Conservation (phyloP, 345 rosid species). For the Aurinia saxatilis region DNA sequence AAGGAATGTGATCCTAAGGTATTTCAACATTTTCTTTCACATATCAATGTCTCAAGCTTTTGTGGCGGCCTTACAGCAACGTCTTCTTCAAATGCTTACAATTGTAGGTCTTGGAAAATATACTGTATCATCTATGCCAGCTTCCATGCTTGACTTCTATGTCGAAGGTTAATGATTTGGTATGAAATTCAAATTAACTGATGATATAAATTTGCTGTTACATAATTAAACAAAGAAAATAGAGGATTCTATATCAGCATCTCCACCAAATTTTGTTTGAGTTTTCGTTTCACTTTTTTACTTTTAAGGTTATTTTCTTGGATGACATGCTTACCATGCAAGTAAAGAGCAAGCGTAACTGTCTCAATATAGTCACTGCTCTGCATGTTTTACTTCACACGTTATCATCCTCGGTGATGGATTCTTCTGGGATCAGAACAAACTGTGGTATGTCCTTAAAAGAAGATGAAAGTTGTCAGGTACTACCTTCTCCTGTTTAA, state of each 20-base stretch:
- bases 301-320: conserved; percentile 48
- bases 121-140: conserved; percentile 53
- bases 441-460: conserved; percentile 22
- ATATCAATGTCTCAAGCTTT: conserved; percentile 7
- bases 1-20: conserved; percentile 71
- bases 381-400: conserved; percentile 41
- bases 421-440: conserved; percentile 23
- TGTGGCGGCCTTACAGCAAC: conserved; percentile 11
- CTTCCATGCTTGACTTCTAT: conserved; percentile 46
- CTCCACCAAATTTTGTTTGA: not conserved
- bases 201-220: conserved; percentile 10
- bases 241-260: conserved; percentile 2
- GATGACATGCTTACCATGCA: conserved; percentile 44
- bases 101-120: conserved; percentile 57
- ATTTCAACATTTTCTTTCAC: conserved; percentile 11
- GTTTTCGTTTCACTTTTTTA: not conserved
- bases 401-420: conserved; percentile 31
- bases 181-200: conserved; percentile 26
- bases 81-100: conserved; percentile 7
- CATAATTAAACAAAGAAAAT: not conserved
- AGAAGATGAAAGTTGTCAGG: conserved; percentile 53
- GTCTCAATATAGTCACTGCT: conserved; percentile 51
- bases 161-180: conserved; percentile 52
- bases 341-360: conserved; percentile 52
- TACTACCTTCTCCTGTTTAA: conserved; percentile 22